Evolutionary conservation across 306 rosid species (phyloP), one percentile per base, ranked within the genome.

Genomic region (Phaseolus lunatus): DNA sequence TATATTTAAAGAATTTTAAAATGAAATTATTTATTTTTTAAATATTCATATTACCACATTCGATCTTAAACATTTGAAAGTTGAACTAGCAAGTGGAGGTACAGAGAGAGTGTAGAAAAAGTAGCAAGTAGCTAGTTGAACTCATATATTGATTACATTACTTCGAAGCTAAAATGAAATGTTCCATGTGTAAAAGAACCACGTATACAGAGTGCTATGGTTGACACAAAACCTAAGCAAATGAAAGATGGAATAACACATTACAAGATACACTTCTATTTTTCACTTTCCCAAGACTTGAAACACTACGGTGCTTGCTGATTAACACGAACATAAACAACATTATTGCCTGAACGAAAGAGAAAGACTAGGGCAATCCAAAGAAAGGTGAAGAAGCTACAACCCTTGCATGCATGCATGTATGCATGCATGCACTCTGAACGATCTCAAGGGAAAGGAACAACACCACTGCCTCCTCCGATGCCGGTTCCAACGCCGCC

Each of bases 361-460:
- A 41, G 3, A 44, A 16, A 14, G 11, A 22, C 43, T 64, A 76
- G 13, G 7, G 31, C 1, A 67, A 54, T 3, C 22, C 35, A 44
- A 27, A 73, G 47, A 14, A 45, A 31, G 33, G 27, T 7, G 16
- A 31, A 16, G 43, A 16, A 61, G 43, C 56, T n/a, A 52, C 18
- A n/a, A 24, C 3, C 22, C 49, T 33, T 65, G 49, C 48, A 63
- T 35, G 52, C 41, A 53, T 50, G 64, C 22, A 58, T 50, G 64
- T 15, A 58, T 47, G 70, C 44, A 39, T 39, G 43, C 43, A 37
- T 37, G 11, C 12, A 39, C 13, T 39, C 9, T 14, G 20, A 9
- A 19, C 1, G 3, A 52, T 31, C 53, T 90, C 80, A 90, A 78
- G 96, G 96, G 50, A 22, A 77, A 57, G 89, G 92, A 80, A 88